Evolutionary conservation across 768 basidiomycete species (phyloP).

Genomic region (Punctularia strigosozonata): DNA sequence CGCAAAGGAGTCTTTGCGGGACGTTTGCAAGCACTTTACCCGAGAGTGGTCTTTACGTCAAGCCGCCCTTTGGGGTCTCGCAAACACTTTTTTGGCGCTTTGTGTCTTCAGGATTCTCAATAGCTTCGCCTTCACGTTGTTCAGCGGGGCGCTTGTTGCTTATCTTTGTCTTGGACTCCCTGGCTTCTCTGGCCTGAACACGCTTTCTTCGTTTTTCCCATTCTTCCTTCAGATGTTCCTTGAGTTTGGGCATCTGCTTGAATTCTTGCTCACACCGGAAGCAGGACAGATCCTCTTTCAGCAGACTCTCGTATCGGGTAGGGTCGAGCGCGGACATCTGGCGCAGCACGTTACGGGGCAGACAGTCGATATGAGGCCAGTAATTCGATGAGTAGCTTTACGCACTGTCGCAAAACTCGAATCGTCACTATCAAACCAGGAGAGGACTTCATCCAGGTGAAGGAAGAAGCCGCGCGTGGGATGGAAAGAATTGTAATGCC

Average conservation of each 20-base stretch:
- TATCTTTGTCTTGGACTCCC: not conserved
- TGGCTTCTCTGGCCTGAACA: conserved; percentile 32
- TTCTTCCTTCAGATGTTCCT: conserved; percentile 65
- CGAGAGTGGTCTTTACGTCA: no score
- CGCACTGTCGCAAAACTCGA: conserved; percentile 41
- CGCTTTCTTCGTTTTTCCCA: conserved; percentile 39
- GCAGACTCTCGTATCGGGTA: conserved; percentile 45
- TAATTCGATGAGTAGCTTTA: conserved; percentile 5
- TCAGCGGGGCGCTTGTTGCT: conserved; percentile 1
- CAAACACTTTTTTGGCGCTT: no score
- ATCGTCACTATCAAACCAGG: conserved; percentile 64
- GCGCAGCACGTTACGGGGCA: not conserved
- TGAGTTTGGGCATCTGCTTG: conserved; percentile 67
- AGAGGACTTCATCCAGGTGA: conserved; percentile 61
- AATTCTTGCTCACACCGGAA: conserved; percentile 52
- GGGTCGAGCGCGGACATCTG: conserved; percentile 45
- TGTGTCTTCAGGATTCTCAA: no score
- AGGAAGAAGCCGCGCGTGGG: conserved; percentile 79
- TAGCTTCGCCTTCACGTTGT: no score
- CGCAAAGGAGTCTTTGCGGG: no score
- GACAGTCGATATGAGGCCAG: no score
- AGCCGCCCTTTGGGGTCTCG: no score
- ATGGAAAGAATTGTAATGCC: conserved; percentile 87
- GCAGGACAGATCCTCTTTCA: conserved; percentile 60
- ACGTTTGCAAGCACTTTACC: no score